Conservation (phyloP, 805 yeast genomes). For the Teunomyces pallodes region DNA sequence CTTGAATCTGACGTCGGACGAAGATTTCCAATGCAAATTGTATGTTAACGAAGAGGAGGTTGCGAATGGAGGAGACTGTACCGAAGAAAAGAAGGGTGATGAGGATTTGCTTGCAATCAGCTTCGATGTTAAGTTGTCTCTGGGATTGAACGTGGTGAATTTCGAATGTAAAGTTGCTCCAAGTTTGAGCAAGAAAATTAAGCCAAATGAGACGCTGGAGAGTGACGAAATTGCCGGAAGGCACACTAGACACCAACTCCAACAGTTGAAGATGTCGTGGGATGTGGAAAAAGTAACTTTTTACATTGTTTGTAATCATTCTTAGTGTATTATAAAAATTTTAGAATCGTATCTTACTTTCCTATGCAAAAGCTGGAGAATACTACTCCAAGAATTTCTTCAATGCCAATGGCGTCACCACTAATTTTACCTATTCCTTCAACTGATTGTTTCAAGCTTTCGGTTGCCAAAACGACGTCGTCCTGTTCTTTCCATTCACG, state of each 20-base stretch:
- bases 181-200: slow-evolving; percentile 33
- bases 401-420: slow-evolving; percentile 84
- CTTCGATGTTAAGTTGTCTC: slow-evolving; percentile 39
- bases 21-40: slow-evolving; percentile 41
- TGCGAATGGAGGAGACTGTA: slow-evolving; percentile 27
- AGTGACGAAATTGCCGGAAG: slow-evolving; percentile 34
- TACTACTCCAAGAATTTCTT: slow-evolving; percentile 87
- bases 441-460: slow-evolving; percentile 67
- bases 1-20: slow-evolving; percentile 33
- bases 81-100: slow-evolving; percentile 23
- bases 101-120: slow-evolving; percentile 24
- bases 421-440: slow-evolving; percentile 92
- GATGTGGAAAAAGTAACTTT: slow-evolving; percentile 42
- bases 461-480: slow-evolving; percentile 80
- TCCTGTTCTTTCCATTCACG: slow-evolving; percentile 44
- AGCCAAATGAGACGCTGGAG: slow-evolving; percentile 22
- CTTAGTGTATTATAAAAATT: slow-evolving; percentile 9
- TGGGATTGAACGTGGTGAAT: slow-evolving; percentile 38
- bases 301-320: slow-evolving; percentile 28
- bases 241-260: slow-evolving; percentile 45
- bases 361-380: slow-evolving; percentile 94
- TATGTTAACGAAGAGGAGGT: slow-evolving; percentile 40
- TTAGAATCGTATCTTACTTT: slow-evolving; percentile 43
- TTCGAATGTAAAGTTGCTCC: slow-evolving; percentile 45
- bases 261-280: slow-evolving; percentile 45